Percentiles rank a stretch among this genome's conserved stretches.
phyloP scores from a whole-genome alignment of 1,284 basidiomycete genomes.

The Leccinum laetum region DNA sequence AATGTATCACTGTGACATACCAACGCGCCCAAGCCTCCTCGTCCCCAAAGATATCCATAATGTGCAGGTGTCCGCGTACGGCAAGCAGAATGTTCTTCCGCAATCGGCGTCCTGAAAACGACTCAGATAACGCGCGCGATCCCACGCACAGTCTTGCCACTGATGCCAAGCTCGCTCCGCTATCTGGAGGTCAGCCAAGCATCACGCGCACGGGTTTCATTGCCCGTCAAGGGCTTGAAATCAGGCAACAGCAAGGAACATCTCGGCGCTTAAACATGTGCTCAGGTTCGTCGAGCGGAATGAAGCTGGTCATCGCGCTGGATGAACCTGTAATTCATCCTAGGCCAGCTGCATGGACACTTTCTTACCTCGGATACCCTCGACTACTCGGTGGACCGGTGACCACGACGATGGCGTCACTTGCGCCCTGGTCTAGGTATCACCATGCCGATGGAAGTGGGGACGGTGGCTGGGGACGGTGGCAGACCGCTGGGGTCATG shows the following conservation, averaged over 20 bases:
- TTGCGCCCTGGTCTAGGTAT: too few relatives aligned
- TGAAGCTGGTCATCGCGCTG: neutral
- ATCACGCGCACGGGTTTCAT: constrained; percentile 15
- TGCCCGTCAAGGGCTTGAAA: constrained; percentile 34
- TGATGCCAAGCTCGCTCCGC: constrained; percentile 28
- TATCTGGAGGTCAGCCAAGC: neutral
- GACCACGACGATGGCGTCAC: neutral
- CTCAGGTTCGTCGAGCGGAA: neutral
- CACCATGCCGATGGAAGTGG: too few relatives aligned
- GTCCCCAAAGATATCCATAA: neutral
- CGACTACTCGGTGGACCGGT: neutral
- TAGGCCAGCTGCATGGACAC: neutral
- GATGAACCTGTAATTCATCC: neutral
- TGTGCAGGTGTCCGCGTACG: neutral
- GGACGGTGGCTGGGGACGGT: neutral
- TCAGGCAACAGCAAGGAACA: constrained; percentile 48
- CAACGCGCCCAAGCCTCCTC: neutral
- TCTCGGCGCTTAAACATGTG: constrained; percentile 36
- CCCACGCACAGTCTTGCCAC: constrained; percentile 51
- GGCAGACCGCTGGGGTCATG: too few relatives aligned
- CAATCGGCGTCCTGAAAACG: constrained; percentile 28
- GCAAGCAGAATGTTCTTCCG: neutral
- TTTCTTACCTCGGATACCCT: neutral
- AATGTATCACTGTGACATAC: neutral
- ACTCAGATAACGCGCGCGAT: constrained; percentile 19